Evolutionary conservation across 1,284 basidiomycete genomes (phyloP).

Genomic region (Agroathelia rolfsii): DNA sequence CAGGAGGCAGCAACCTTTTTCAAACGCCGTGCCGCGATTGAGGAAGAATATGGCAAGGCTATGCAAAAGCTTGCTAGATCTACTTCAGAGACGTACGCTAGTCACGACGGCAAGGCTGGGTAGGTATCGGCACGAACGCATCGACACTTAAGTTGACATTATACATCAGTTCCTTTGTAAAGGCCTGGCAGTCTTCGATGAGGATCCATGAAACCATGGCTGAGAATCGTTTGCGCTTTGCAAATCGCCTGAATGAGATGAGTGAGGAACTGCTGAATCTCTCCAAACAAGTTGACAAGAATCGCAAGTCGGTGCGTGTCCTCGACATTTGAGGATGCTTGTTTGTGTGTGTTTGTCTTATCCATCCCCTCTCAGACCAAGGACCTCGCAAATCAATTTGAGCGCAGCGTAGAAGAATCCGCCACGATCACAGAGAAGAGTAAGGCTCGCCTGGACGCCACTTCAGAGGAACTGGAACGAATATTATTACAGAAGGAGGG

Average conservation of each 20-base stretch:
- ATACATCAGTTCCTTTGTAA: constrained; percentile 66
- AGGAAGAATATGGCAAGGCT: constrained; percentile 89
- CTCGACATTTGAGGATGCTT: constrained; percentile 3
- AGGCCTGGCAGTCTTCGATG: constrained; percentile 81
- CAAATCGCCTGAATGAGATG: constrained; percentile 87
- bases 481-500: constrained; percentile 93
- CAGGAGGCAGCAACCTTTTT: constrained; percentile 90
- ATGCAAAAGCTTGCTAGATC: constrained; percentile 76
- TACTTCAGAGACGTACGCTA: constrained; percentile 75
- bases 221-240: constrained; percentile 81
- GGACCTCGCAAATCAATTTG: constrained; percentile 81
- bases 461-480: constrained; percentile 91
- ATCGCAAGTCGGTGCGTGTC: constrained; percentile 67
- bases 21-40: constrained; percentile 85
- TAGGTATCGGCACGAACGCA: constrained; percentile 25
- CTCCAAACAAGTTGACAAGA: constrained; percentile 89
- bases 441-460: constrained; percentile 77
- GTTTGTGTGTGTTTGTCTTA: constrained; percentile 2
- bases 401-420: constrained; percentile 84
- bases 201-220: constrained; percentile 83
- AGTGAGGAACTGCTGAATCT: constrained; percentile 84
- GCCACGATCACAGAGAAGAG: constrained; percentile 84
- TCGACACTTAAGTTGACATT: constrained; percentile 10
- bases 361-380: constrained; percentile 52
- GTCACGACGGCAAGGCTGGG: constrained; percentile 93